A percentile compares a stretch with the other conserved stretches of the same genome.
Evolutionary conservation across 2,329 filamentous ascomycete species (phyloP).

Genomic region (Beauveria bassiana): DNA sequence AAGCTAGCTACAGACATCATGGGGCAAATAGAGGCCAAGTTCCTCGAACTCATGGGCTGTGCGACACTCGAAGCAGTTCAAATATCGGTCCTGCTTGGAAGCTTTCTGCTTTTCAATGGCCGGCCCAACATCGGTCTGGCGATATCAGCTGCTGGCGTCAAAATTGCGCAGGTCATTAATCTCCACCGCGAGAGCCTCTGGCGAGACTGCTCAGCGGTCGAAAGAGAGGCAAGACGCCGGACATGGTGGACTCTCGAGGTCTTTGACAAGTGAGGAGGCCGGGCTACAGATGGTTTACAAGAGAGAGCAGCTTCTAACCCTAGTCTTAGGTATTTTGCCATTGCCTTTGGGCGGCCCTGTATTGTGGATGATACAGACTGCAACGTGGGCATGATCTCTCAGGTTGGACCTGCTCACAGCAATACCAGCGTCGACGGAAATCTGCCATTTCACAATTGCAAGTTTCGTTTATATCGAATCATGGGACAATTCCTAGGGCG

Average conservation of each 20-base stretch:
- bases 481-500: constrained; percentile 9
- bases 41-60: constrained; percentile 6
- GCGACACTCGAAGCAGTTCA: constrained; percentile 10
- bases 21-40: not conserved
- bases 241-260: constrained; percentile 12
- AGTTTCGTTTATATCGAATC: constrained; percentile 10
- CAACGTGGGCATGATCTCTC: constrained; percentile 5
- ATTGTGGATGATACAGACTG: constrained; percentile 10
- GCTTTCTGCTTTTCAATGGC: constrained; percentile 8
- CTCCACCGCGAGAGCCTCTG: constrained; percentile 8
- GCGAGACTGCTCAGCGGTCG: not conserved
- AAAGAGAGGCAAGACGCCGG: constrained; percentile 1
- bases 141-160: constrained; percentile 10
- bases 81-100: constrained; percentile 8
- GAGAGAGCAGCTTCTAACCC: not conserved
- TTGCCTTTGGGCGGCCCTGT: constrained; percentile 10
- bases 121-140: constrained; percentile 9
- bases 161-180: constrained; percentile 11
- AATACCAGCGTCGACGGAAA: not conserved
- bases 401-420: not conserved
- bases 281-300: no score
- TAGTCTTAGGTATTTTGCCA: constrained; percentile 1
- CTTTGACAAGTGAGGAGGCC: constrained; percentile 7
- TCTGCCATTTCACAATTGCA: constrained; percentile 1
- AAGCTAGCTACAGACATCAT: constrained; percentile 3